phyloP scores from a whole-genome alignment of 2,329 filamentous ascomycete species.

The Fusarium chlamydosporum region DNA sequence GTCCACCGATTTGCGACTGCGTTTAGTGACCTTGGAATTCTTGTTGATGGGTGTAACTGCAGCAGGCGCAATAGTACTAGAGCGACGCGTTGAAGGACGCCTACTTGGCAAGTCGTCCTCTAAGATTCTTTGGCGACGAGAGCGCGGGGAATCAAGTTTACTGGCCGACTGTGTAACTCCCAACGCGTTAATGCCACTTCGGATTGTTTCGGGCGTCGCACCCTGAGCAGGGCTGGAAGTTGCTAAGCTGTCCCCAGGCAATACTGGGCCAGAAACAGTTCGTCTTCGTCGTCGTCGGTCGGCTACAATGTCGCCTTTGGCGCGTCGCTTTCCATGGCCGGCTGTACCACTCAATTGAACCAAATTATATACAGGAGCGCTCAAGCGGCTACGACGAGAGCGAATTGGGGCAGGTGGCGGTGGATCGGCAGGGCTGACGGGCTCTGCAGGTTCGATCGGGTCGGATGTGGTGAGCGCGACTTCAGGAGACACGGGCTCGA shows the following conservation, averaged over 20 bases:
- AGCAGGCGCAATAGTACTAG: constrained; percentile 55
- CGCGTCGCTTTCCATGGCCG: constrained; percentile 69
- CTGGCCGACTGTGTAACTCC: constrained; percentile 61
- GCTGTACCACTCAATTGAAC: constrained; percentile 73
- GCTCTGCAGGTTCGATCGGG: constrained; percentile 32
- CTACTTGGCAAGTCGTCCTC: constrained; percentile 50
- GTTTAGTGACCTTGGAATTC: constrained; percentile 71
- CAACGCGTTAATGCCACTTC: constrained; percentile 63
- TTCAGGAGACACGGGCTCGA: constrained; percentile 51
- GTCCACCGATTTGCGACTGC: constrained; percentile 68
- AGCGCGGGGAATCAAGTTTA: constrained; percentile 55
- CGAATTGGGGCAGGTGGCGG: constrained; percentile 50
- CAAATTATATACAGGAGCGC: constrained; percentile 76
- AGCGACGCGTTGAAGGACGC: constrained; percentile 62
- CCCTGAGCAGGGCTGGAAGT: constrained; percentile 27
- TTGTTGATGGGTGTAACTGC: constrained; percentile 63
- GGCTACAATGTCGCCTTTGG: constrained; percentile 64
- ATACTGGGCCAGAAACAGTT: constrained; percentile 60
- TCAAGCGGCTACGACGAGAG: constrained; percentile 68
- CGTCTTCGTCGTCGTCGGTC: constrained; percentile 63
- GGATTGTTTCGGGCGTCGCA: constrained; percentile 43
- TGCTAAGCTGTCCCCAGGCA: constrained; percentile 12
- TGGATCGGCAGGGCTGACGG: constrained; percentile 25
- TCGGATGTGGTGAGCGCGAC: constrained; percentile 29
- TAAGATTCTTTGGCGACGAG: constrained; percentile 52